These are phyloP conservation scores for Penicillium flavigenum DNA, from an alignment of 495 filamentous ascomycete species.

Conservation along the genomic window DNA sequence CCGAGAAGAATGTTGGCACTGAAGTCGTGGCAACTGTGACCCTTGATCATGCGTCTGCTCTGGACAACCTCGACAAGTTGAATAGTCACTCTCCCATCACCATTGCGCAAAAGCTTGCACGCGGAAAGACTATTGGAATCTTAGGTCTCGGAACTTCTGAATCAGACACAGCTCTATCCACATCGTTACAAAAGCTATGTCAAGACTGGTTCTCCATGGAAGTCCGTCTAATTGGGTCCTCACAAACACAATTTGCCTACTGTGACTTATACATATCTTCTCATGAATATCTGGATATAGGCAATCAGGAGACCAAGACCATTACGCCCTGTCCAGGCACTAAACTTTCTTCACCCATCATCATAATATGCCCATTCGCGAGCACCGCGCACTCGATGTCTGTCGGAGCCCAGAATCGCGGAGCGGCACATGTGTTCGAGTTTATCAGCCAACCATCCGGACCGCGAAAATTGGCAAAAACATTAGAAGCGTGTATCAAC, in stretches of 20 bases:
- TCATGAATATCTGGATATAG: constrained; percentile 8
- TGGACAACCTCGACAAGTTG: not conserved
- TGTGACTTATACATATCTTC: constrained; percentile 19
- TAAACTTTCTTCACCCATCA: not conserved
- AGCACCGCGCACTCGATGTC: constrained; percentile 14
- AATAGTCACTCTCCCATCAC: not conserved
- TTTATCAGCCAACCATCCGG: constrained; percentile 48
- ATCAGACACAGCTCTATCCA: constrained; percentile 7
- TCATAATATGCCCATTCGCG: constrained; percentile 12
- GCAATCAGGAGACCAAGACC: not conserved
- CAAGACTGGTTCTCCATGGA: constrained; percentile 19
- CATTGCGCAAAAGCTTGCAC: not conserved
- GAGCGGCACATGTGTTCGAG: constrained; percentile 14
- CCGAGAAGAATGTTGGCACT: constrained; percentile 40
- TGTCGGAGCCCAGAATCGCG: not conserved
- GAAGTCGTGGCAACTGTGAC: constrained; percentile 50
- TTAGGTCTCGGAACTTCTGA: constrained; percentile 11
- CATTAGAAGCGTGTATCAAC: constrained; percentile 39
- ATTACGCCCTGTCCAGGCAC: not conserved
- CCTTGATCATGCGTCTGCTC: constrained; percentile 11
- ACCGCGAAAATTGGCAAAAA: constrained; percentile 56
- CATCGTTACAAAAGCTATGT: constrained; percentile 18
- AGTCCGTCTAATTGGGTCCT: constrained; percentile 4
- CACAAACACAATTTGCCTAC: not conserved
- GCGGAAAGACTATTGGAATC: constrained; percentile 15